Percentiles rank a stretch among this genome's conserved stretches.
phyloP scores from a whole-genome alignment of 192 early-diverging fungal species.

The Podochytrium sp. region DNA sequence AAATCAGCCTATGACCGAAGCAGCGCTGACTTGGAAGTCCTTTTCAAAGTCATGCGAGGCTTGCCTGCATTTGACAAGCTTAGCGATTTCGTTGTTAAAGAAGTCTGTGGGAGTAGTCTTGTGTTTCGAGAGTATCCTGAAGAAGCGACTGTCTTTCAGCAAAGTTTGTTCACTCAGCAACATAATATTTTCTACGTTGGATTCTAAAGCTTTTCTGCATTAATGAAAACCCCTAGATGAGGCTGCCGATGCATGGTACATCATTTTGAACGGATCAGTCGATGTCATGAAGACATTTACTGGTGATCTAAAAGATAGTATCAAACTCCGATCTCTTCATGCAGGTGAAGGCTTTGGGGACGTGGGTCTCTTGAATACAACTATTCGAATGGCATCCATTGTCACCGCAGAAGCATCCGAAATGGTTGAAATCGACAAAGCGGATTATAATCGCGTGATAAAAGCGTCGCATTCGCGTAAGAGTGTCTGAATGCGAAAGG shows the following conservation, averaged over 20 bases:
- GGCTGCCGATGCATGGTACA: constrained; percentile 5
- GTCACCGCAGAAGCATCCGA: constrained; percentile 1
- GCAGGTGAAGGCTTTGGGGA: constrained; percentile 25
- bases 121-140: constrained; percentile 3
- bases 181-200: too few species aligned
- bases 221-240: constrained; percentile 6
- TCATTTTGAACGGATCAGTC: constrained; percentile 9
- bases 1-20: constrained; percentile 14
- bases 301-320: background rate
- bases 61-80: constrained; percentile 21
- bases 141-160: background rate
- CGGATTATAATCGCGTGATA: constrained; percentile 22
- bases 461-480: constrained; percentile 18
- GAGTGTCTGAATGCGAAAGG: background rate
- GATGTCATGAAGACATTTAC: constrained; percentile 12
- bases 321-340: background rate
- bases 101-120: constrained; percentile 1
- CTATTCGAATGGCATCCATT: constrained; percentile 7
- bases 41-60: constrained; percentile 12
- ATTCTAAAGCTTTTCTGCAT: background rate
- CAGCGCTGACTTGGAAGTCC: constrained; percentile 5
- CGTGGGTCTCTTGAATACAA: constrained; percentile 2
- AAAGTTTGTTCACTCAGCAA: constrained; percentile 9
- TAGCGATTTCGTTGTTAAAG: constrained; percentile 19
- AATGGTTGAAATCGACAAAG: constrained; percentile 25